A percentile compares a stretch with the other conserved stretches of the same genome.
Conservation (phyloP, 257 asterid species). For the Nicotiana otophora region DNA sequence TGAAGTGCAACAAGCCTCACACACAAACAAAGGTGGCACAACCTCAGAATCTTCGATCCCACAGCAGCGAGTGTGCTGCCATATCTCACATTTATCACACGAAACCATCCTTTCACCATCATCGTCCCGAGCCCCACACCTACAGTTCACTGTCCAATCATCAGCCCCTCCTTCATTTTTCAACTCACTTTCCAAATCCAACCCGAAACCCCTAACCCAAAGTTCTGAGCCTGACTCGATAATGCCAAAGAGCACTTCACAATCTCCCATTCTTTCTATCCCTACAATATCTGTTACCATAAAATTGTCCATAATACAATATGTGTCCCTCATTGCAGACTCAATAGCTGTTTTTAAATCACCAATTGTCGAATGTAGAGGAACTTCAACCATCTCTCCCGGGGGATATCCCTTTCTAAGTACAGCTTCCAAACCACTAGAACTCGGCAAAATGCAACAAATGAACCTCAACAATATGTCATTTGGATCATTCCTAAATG, state of each 20-base stretch:
- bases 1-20: slow-evolving; percentile 54
- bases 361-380: slow-evolving; percentile 65
- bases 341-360: slow-evolving; percentile 56
- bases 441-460: slow-evolving; percentile 39
- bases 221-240: slow-evolving; percentile 63
- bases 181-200: slow-evolving; percentile 42
- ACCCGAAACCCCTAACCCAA: slow-evolving; percentile 42
- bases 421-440: slow-evolving; percentile 22
- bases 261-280: slow-evolving; percentile 42
- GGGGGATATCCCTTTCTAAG: slow-evolving; percentile 25
- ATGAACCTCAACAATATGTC: slow-evolving; percentile 51
- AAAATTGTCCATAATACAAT: slow-evolving; percentile 50
- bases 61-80: slow-evolving; percentile 86
- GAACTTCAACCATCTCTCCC: slow-evolving; percentile 52
- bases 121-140: slow-evolving; percentile 82
- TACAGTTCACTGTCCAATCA: slow-evolving; percentile 76
- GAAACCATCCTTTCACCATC: slow-evolving; percentile 96
- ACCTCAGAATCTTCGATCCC: slow-evolving; percentile 68
- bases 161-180: slow-evolving; percentile 66
- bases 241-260: slow-evolving; percentile 64
- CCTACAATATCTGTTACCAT: slow-evolving; percentile 45
- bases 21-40: slow-evolving; percentile 68
- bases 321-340: slow-evolving; percentile 67
- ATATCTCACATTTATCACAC: slow-evolving; percentile 76
- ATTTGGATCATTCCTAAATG: slow-evolving; percentile 63